Percentiles rank a stretch among this genome's conserved stretches.
These are phyloP conservation scores for Lentinula detonsa DNA, from an alignment of 768 basidiomycete genomes.

Conservation along the genomic window DNA sequence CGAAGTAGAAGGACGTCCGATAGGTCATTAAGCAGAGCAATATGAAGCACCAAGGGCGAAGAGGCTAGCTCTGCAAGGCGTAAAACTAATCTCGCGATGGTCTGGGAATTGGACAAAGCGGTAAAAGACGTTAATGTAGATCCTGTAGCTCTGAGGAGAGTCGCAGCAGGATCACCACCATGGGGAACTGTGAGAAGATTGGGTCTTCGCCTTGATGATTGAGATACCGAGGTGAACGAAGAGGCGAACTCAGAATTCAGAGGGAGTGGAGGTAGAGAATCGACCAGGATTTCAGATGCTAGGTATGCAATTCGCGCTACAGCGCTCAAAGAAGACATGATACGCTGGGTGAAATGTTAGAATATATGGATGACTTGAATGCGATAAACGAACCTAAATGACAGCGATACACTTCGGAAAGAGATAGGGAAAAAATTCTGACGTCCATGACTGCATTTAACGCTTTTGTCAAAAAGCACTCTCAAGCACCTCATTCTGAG, in stretches of 20 bases:
- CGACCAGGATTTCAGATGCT: slow-evolving; percentile 60
- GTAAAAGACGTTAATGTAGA: slow-evolving; percentile 56
- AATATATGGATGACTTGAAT: not conserved
- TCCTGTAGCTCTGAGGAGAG: slow-evolving; percentile 43
- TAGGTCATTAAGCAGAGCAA: slow-evolving; percentile 61
- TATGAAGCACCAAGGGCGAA: slow-evolving; percentile 64
- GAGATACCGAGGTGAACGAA: slow-evolving; percentile 29
- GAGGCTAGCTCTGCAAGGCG: slow-evolving; percentile 64
- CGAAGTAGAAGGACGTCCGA: slow-evolving; percentile 73
- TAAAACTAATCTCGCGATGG: slow-evolving; percentile 55
- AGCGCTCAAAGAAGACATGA: slow-evolving; percentile 17
- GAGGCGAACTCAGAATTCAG: slow-evolving; percentile 35
- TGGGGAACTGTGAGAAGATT: slow-evolving; percentile 46
- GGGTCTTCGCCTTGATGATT: slow-evolving; percentile 30
- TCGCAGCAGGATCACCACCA: slow-evolving; percentile 60
- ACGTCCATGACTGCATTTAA: not conserved
- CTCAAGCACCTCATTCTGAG: not conserved
- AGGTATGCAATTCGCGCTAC: slow-evolving; percentile 71
- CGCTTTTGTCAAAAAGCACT: not conserved
- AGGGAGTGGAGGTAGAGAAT: slow-evolving; percentile 42
- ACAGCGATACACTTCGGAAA: not conserved
- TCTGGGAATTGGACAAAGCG: slow-evolving; percentile 41
- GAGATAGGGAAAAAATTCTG: not conserved
- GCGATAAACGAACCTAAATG: not conserved
- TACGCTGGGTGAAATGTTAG: not conserved